Conservation (phyloP, 805 yeast species). For the Pichia pseudocactophila region DNA sequence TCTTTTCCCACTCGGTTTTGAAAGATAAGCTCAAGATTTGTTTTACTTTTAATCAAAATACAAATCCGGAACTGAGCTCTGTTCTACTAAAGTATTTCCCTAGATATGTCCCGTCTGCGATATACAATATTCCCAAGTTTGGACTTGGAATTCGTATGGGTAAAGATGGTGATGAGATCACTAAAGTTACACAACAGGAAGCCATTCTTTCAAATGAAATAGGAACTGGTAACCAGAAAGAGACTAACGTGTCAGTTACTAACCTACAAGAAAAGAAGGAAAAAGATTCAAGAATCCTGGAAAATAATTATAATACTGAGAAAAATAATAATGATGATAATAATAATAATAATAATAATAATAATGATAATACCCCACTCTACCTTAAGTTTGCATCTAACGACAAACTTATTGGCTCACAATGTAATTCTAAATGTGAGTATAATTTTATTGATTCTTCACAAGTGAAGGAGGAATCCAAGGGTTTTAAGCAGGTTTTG, state of each 20-base stretch:
- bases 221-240: background rate
- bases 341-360: too few relatives aligned
- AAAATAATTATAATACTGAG: too few relatives aligned
- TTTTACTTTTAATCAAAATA: conserved; percentile 5
- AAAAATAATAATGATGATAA: too few relatives aligned
- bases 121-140: background rate
- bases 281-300: too few relatives aligned
- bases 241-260: background rate
- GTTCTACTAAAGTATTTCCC: conserved; percentile 11
- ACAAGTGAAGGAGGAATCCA: background rate
- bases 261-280: too few relatives aligned
- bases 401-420: background rate
- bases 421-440: background rate
- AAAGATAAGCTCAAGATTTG: conserved; percentile 10
- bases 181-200: too few relatives aligned
- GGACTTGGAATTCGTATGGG: conserved; percentile 9
- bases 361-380: background rate
- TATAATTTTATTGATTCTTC: background rate
- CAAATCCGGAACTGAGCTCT: background rate
- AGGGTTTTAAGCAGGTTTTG: background rate
- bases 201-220: too few relatives aligned
- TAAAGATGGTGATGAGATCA: background rate
- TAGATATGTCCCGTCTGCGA: background rate
- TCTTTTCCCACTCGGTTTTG: conserved; percentile 13
- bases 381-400: background rate